Base-by-base conservation (phyloP, 139 green algal species). In the Marvania coccoides region DNA sequence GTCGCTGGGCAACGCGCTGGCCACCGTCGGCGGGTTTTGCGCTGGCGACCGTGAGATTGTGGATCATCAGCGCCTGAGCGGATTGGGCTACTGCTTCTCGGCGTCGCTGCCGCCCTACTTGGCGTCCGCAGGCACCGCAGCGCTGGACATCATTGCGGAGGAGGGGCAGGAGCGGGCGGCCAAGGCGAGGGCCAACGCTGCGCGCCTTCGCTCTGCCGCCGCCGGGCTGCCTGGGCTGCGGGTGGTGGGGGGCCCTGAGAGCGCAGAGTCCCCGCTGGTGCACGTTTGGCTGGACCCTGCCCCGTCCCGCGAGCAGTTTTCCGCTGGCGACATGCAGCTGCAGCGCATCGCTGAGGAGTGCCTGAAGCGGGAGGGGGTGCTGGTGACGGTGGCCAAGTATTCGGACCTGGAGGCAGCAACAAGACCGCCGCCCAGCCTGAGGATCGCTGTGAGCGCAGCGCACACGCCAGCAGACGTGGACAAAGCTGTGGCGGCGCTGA, bases 101-200 rank as follows among this genome's bases (percentile, higher is more conserved):
- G 95, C 95, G 6, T 92, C 88, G 6, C 83, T 97, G 72, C 95
- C 95, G 24, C 94, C 95, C 46, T 98, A 91, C 77, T 76, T 98
- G 46, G 93, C 95, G 53, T 53, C 70, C 45, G 70, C 66, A 5
- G 73, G 63, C 36, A 63, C 74, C 13, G 63, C 40, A 45, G 72
- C 84, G 12, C 66, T 91, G 45, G 45, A 82, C 15, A 19, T 61
- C 26, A 45, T 90, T 23, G 38, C 74, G 63, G 5, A 31, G 5
- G 37, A 73, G 6, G 72, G 59, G 0, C 13, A 24, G 8, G 28
- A 61, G 36, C 63, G 73, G 7, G 26, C 77, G 53, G n/a, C 31
- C 5, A 23, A 6, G 23, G 40, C 86, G 57, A 36, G 36, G 0
- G 7, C 6, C 14, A 86, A 83, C 45, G 66, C 81, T 0, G 4